Evolutionary conservation across 352 stramenopile genomes (phyloP), one percentile per base, ranked within the genome.

Genomic region (Pythium phragmitis): DNA sequence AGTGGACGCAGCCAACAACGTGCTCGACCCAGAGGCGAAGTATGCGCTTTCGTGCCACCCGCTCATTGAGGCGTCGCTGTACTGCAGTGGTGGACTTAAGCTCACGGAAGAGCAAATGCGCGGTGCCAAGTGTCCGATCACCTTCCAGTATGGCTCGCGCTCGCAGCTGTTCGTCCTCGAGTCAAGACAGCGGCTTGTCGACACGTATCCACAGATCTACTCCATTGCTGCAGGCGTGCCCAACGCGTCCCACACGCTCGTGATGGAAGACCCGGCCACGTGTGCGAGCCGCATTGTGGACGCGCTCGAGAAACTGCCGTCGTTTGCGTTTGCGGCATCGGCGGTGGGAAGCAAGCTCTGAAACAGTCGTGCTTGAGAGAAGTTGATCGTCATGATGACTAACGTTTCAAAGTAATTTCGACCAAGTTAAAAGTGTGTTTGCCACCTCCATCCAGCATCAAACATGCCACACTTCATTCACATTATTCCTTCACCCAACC

Each of bases 241-340:
- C 1, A 58, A 74, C 34, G 66, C 65, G 21, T 76, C 69, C 14
- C 79, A 86, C 50, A 23, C 73, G 17, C 68, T 86, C 67, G 59
- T 86, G 4, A 71, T 88, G 60, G 76, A 88, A 58, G 73, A 83
- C 45, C 70, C 73, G 0, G 72, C 67, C 21, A 68, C 67, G 12
- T 51, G 45, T 2, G 28, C 76, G 7, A 42, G 72, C 14, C 79
- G 75, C 21, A 89, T 89, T 50, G 46, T 72, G 12, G 33, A 54
- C 1, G 19, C 26, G 3, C 48, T 69, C 33, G 30, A 30, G 7
- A 14, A 47, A 41, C 42, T 60, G 19, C 43, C 39, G 2, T 30
- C 21, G 4, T 60, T 60, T 34, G 26, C 26, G 4, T 30, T 30
- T 5, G 26, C 26, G 26, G 26, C 26, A 5, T 30, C 26, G 26